phyloP scores from a whole-genome alignment of 192 early-diverging fungal species.

The Jimgerdemannia flammicorona region DNA sequence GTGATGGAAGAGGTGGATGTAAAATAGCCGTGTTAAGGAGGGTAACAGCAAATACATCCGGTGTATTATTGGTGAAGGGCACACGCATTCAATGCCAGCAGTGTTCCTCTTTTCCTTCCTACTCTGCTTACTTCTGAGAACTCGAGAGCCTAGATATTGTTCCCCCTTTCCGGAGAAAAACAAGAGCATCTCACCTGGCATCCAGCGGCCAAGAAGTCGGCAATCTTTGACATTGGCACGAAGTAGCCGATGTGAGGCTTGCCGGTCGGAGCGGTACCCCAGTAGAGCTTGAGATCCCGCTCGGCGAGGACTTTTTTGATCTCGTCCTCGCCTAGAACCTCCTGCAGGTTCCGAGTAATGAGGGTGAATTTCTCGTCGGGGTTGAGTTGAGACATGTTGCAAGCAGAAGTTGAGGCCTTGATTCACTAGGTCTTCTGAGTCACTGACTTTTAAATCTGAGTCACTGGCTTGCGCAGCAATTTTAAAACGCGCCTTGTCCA shows the following conservation, averaged over 20 bases:
- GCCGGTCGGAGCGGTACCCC: slow-evolving; percentile 97
- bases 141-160: no score
- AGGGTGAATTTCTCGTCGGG: slow-evolving; percentile 72
- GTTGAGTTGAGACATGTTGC: slow-evolving; percentile 33
- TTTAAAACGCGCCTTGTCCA: no score
- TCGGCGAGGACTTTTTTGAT: slow-evolving; percentile 81
- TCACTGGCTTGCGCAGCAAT: no score
- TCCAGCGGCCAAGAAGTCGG: slow-evolving; percentile 91
- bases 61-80: slow-evolving; percentile 9
- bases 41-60: slow-evolving; percentile 1
- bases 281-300: slow-evolving; percentile 92
- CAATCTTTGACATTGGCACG: slow-evolving; percentile 97
- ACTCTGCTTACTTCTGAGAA: no score
- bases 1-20: slow-evolving; percentile 6
- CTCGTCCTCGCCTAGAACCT: slow-evolving; percentile 85
- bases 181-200: slow-evolving; percentile 58
- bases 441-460: no score
- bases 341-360: slow-evolving; percentile 92
- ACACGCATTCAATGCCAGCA: no score
- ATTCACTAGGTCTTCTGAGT: no score
- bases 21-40: slow-evolving; percentile 1
- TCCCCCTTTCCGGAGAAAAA: not conserved
- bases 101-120: not conserved
- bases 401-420: not conserved
- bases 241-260: slow-evolving; percentile 97